phyloP scores from a whole-genome alignment of 2,329 filamentous ascomycete genomes.

The Fusarium sarcochroum region DNA sequence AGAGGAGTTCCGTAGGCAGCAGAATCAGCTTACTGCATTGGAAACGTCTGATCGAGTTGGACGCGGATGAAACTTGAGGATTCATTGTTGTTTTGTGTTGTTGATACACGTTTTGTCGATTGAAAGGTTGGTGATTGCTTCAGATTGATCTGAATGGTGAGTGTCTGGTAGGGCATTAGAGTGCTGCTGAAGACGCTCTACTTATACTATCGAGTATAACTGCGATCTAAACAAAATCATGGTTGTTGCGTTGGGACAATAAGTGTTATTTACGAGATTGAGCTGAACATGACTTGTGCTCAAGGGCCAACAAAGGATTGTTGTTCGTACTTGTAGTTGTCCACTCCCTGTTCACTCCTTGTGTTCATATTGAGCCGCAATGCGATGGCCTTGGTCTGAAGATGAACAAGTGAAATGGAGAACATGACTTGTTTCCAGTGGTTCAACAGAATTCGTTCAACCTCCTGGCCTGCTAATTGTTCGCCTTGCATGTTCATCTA shows the following conservation, averaged over 20 bases:
- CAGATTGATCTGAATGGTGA: background rate
- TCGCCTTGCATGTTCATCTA: too few species aligned
- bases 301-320: background rate
- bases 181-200: background rate
- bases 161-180: background rate
- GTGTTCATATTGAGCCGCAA: background rate
- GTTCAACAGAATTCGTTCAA: too few species aligned
- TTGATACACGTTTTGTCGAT: background rate
- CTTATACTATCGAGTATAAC: background rate
- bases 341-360: background rate
- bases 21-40: background rate
- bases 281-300: background rate
- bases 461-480: too few species aligned
- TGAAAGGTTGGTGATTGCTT: background rate
- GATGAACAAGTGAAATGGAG: background rate
- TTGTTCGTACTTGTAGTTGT: background rate
- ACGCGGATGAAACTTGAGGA: background rate
- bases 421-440: background rate
- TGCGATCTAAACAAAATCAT: background rate
- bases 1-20: slow-evolving; percentile 14
- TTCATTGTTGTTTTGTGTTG: background rate
- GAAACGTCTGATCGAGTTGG: background rate
- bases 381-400: background rate
- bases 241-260: background rate
- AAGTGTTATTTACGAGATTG: background rate